phyloP scores from a whole-genome alignment of 2,329 filamentous ascomycete species.

The Cladobotryum protrusum region DNA sequence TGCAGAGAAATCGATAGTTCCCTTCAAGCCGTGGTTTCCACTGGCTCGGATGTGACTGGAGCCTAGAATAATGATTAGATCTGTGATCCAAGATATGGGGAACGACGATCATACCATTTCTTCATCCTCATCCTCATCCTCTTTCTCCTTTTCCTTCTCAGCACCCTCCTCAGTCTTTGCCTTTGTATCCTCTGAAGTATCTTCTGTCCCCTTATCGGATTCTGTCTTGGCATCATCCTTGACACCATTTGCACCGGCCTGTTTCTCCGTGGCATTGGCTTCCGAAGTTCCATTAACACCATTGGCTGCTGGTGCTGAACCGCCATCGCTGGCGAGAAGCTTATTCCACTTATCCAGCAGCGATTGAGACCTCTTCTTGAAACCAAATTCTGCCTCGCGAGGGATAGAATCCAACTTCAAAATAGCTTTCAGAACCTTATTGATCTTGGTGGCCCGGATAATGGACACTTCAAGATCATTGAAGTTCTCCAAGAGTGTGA shows the following conservation, averaged over 20 bases:
- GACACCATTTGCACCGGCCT: slow-evolving; percentile 33
- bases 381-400: slow-evolving; percentile 79
- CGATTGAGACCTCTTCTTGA: slow-evolving; percentile 75
- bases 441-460: slow-evolving; percentile 89
- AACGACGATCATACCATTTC: slow-evolving; percentile 5
- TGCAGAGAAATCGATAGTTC: too few species aligned
- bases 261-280: slow-evolving; percentile 35
- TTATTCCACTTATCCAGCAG: slow-evolving; percentile 88
- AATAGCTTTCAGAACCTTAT: slow-evolving; percentile 95
- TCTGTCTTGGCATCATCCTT: slow-evolving; percentile 33
- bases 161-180: slow-evolving; percentile 21
- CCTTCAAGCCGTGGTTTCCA: slow-evolving; percentile 32
- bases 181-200: slow-evolving; percentile 28
- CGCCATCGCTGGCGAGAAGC: slow-evolving; percentile 57
- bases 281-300: slow-evolving; percentile 42
- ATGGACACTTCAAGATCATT: slow-evolving; percentile 80
- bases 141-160: slow-evolving; percentile 23
- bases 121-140: slow-evolving; percentile 15
- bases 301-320: slow-evolving; percentile 35
- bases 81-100: slow-evolving; percentile 12
- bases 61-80: slow-evolving; percentile 13
- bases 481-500: slow-evolving; percentile 73
- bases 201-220: slow-evolving; percentile 26
- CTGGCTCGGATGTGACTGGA: slow-evolving; percentile 26
- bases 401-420: slow-evolving; percentile 82